These are phyloP conservation scores for Kernera saxatilis DNA, from an alignment of 345 rosid genomes.

Conservation along the genomic window DNA sequence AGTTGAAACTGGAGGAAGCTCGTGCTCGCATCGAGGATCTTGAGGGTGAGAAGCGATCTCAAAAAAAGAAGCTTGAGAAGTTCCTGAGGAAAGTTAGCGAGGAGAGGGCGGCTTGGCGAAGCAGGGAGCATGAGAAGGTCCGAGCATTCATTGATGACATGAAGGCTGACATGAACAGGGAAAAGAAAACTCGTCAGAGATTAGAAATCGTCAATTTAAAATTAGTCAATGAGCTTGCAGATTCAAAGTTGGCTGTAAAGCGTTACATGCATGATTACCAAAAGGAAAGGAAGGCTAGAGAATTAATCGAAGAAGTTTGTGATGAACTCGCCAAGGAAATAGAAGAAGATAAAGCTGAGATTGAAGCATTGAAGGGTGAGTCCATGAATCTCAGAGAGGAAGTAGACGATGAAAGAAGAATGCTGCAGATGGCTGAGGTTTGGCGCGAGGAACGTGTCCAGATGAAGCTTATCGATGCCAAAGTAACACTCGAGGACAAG, in stretches of 20 bases:
- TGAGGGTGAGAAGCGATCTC: conserved; percentile 62
- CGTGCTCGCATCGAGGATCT: conserved; percentile 53
- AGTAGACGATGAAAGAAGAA: conserved; percentile 76
- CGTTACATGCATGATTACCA: conserved; percentile 67
- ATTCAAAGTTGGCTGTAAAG: conserved; percentile 59
- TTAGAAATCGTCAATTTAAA: conserved; percentile 63
- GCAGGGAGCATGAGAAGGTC: conserved; percentile 79
- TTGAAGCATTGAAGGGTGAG: conserved; percentile 60
- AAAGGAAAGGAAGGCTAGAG: conserved; percentile 65
- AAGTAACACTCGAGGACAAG: conserved; percentile 43
- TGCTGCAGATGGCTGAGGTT: conserved; percentile 95
- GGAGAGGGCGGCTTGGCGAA: conserved; percentile 78
- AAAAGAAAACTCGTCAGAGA: conserved; percentile 65
- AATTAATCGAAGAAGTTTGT: conserved; percentile 65
- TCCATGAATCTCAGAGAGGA: conserved; percentile 60
- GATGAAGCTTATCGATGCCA: conserved; percentile 88
- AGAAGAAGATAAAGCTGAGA: conserved; percentile 72
- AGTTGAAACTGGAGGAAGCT: conserved; percentile 63
- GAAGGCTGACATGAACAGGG: conserved; percentile 59
- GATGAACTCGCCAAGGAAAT: conserved; percentile 87
- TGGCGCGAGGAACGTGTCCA: conserved; percentile 97
- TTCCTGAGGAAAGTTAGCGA: conserved; percentile 78
- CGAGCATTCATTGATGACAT: conserved; percentile 66
- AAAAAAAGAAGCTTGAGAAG: conserved; percentile 79
- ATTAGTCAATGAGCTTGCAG: conserved; percentile 74